Evolutionary conservation across 805 yeast species (phyloP), one percentile per base, ranked within the genome.

Genomic region (Pichia heedii): DNA sequence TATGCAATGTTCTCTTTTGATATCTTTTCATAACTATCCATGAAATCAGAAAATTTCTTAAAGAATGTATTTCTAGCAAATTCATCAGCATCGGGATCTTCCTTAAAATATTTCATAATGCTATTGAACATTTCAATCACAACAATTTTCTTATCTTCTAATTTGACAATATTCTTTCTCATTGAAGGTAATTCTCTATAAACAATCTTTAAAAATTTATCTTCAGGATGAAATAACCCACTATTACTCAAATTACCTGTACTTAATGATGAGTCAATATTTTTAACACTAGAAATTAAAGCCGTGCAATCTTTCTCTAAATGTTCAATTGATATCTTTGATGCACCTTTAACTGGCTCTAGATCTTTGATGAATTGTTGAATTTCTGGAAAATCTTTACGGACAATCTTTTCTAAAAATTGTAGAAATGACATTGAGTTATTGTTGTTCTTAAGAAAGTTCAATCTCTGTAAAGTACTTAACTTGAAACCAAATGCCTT

Each of bases 401-500:
- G 70, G n/a, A 94, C 75, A 37, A 87, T 77, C 53, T 79, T 84
- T 61, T 93, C 98, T 43, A 94, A 87, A 61, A 89, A 89, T 58
- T 94, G 96, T 54, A 93, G 65, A 56, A 93, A 89, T 1, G 95
- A 85, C 80, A 84, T 79, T 6, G 87, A 76, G 58, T 90, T 89
- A 46, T 79, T 75, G 22, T 83, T 87, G 62, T 90, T 96, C 58
- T 93, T 93, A 65, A 94, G 81, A 52, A 94, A 88, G 27, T 83
- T 85, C 46, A 93, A 71, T 52, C 97, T 69, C 56, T 88, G 96
- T 42, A 93, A 70, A n/a, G 96, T 85, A 37, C 85, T 81, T 47
- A 93, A 68, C 55, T 84, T 83, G 71, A 94, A 94, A 3, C 99
- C 99, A 51, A 76, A 74, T 1, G 97, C 97, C 60, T 88, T 95